These are phyloP conservation scores for Naematelia encephala DNA, from an alignment of 768 basidiomycete species.

Conservation along the genomic window DNA sequence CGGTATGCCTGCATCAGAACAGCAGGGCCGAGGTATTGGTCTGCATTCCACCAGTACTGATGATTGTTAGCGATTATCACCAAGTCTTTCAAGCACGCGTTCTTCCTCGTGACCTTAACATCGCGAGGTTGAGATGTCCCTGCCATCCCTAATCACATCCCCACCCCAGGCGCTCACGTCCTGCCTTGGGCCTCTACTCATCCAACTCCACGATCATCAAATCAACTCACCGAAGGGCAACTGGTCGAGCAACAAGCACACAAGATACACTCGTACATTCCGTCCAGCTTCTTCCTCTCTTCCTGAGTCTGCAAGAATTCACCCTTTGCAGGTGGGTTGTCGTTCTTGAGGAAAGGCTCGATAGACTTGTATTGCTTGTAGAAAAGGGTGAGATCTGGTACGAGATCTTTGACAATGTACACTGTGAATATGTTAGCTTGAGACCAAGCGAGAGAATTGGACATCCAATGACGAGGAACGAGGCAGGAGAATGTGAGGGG, in stretches of 20 bases:
- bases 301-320: constrained; percentile 88
- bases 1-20: constrained; percentile 95
- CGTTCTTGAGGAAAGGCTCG: constrained; percentile 91
- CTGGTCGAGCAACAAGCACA: constrained; percentile 89
- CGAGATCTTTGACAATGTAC: constrained; percentile 99
- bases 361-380: constrained; percentile 99
- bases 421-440: constrained; percentile 57
- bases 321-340: constrained; percentile 72
- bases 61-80: constrained; percentile 1
- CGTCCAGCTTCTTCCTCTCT: constrained; percentile 91
- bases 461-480: background rate
- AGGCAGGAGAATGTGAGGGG: background rate
- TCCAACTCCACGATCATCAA: no score
- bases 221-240: constrained; percentile 65
- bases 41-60: constrained; percentile 96
- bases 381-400: constrained; percentile 58
- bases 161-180: no score
- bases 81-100: no score
- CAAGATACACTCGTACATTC: constrained; percentile 91
- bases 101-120: no score
- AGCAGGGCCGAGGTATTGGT: constrained; percentile 95
- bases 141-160: no score
- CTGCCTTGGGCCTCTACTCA: background rate
- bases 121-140: no score
- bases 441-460: no score